Evolutionary conservation across 192 early-diverging fungal genomes (phyloP).

Genomic region (Thoreauomyces humboldtii): DNA sequence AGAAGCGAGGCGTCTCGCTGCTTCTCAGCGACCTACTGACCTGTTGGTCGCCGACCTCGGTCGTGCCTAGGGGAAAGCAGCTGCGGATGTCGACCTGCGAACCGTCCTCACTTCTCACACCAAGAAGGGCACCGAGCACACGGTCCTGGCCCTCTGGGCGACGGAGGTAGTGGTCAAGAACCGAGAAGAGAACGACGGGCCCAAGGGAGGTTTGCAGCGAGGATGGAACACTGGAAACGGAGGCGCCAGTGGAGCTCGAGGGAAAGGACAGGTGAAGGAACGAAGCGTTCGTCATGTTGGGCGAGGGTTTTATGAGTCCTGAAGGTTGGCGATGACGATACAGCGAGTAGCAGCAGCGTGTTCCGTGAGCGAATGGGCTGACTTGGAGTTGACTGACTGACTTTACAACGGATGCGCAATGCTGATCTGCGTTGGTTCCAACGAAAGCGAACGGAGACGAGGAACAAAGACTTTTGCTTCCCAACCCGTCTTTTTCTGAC

Average conservation of each 20-base stretch:
- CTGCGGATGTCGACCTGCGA: constrained; percentile 83
- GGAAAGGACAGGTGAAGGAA: constrained; percentile 17
- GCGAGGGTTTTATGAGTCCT: no score
- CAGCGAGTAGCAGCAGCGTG: no score
- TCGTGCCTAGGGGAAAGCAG: constrained; percentile 81
- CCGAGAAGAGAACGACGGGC: constrained; percentile 86
- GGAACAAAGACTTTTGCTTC: no score
- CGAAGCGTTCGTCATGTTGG: constrained; percentile 3
- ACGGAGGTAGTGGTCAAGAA: constrained; percentile 89
- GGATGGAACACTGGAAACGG: constrained; percentile 37
- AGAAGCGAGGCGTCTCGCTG: no score
- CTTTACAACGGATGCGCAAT: no score
- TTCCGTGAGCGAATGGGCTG: no score
- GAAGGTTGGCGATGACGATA: no score
- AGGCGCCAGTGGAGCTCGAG: neutral
- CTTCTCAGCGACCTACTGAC: no score
- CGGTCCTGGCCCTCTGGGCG: constrained; percentile 77
- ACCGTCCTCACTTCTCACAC: constrained; percentile 84
- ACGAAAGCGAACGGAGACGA: no score
- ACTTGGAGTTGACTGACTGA: no score
- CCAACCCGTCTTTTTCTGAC: no score
- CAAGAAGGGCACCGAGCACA: constrained; percentile 90
- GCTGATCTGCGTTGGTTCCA: no score
- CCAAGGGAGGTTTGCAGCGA: constrained; percentile 40
- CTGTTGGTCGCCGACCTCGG: constrained; percentile 65